These are phyloP conservation scores for Globisporangium spiculum DNA, from an alignment of 352 stramenopile genomes.

Conservation along the genomic window DNA sequence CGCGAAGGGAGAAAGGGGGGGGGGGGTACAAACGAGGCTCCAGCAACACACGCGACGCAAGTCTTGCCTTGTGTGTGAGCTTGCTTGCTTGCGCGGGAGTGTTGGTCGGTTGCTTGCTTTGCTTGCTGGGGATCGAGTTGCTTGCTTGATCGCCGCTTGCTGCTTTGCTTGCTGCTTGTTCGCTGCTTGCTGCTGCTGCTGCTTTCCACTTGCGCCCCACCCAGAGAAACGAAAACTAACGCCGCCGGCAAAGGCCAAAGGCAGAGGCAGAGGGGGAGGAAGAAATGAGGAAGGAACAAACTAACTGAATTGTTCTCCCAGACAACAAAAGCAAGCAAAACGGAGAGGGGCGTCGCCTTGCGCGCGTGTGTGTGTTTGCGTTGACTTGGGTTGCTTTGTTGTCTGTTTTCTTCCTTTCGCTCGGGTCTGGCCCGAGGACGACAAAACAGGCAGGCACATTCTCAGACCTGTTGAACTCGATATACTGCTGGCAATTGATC, in stretches of 20 bases:
- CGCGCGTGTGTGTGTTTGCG: slow-evolving; percentile 20
- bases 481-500: neutral
- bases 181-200: neutral
- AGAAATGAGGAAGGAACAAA: neutral
- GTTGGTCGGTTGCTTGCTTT: neutral
- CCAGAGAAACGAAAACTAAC: slow-evolving; percentile 69
- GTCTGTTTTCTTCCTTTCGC: neutral
- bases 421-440: neutral
- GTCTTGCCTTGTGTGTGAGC: neutral
- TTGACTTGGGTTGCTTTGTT: neutral
- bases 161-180: slow-evolving; percentile 3
- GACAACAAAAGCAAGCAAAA: neutral
- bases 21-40: slow-evolving; percentile 6
- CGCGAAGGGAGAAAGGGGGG: slow-evolving; percentile 1
- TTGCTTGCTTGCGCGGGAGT: slow-evolving; percentile 4
- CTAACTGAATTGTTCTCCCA: neutral
- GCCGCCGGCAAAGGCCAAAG: neutral
- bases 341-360: neutral
- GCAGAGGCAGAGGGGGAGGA: neutral
- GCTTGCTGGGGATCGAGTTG: neutral
- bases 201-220: slow-evolving; percentile 30
- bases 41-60: neutral
- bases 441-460: neutral
- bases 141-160: slow-evolving; percentile 1
- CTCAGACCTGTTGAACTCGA: neutral